Conservation (phyloP, 2,329 filamentous ascomycete species). For the Parasarocladium wereldwijsianum region DNA sequence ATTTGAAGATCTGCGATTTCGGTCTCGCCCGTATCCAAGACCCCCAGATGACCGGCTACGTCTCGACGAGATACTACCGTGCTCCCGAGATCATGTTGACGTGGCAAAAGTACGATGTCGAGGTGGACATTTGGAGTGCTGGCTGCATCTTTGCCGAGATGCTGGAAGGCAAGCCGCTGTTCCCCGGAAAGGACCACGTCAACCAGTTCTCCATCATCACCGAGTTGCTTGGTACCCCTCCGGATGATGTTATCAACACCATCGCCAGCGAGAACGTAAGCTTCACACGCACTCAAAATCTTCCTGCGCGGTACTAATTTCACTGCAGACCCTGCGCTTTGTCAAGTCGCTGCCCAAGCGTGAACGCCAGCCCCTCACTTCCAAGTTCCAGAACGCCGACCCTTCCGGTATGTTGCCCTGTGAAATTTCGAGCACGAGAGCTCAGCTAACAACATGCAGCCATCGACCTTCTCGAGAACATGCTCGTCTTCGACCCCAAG, state of each 20-base stretch:
- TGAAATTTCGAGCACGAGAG: not conserved
- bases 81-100: constrained; percentile 99
- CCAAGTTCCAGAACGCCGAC: constrained; percentile 95
- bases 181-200: constrained; percentile 97
- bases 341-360: constrained; percentile 94
- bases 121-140: constrained; percentile 98
- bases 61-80: constrained; percentile 96
- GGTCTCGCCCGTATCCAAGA: constrained; percentile 95
- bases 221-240: constrained; percentile 86
- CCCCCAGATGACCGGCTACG: constrained; percentile 98
- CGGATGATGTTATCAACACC: constrained; percentile 95
- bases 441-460: constrained; percentile 31
- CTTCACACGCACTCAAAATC: not conserved
- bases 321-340: constrained; percentile 70
- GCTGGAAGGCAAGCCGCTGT: constrained; percentile 94
- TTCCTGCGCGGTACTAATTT: constrained; percentile 7
- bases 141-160: constrained; percentile 99
- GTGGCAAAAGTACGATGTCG: constrained; percentile 99
- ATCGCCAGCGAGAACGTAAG: constrained; percentile 95
- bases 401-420: constrained; percentile 46
- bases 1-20: constrained; percentile 99
- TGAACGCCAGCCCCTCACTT: constrained; percentile 68
- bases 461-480: constrained; percentile 83
- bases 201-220: constrained; percentile 99
- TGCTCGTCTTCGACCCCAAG: constrained; percentile 98